Evolutionary conservation across 257 asterid species (phyloP).

Genomic region (Plantago major): DNA sequence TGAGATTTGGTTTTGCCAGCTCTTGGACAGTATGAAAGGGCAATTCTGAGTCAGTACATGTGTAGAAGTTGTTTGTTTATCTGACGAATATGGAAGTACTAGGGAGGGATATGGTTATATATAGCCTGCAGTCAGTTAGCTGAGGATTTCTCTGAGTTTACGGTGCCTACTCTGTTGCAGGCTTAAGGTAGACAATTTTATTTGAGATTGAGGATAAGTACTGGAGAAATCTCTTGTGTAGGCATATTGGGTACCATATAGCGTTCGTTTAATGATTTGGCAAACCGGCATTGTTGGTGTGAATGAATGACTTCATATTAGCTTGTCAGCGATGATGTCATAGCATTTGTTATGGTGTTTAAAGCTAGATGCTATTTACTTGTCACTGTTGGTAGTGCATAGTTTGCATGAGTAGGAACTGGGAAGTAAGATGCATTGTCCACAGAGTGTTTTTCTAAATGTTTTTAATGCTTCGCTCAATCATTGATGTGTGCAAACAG

Average conservation of each 20-base stretch:
- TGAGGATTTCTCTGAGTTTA: slow-evolving; percentile 13
- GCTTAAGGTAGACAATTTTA: background rate
- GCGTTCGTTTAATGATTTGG: too few relatives aligned
- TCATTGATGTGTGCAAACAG: slow-evolving; percentile 10
- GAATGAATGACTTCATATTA: too few relatives aligned
- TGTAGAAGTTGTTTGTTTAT: slow-evolving; percentile 4
- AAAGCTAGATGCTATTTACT: slow-evolving; percentile 5
- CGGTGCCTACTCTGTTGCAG: slow-evolving; percentile 1
- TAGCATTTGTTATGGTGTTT: slow-evolving; percentile 3
- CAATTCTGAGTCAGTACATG: slow-evolving; percentile 8
- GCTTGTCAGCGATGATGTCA: slow-evolving; percentile 8
- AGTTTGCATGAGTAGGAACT: slow-evolving; percentile 5
- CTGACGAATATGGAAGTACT: background rate
- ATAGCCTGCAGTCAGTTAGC: slow-evolving; percentile 5
- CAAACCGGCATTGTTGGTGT: too few relatives aligned
- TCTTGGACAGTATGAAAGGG: slow-evolving; percentile 22
- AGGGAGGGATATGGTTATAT: too few relatives aligned
- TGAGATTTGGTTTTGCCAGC: slow-evolving; percentile 16
- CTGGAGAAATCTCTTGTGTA: too few relatives aligned
- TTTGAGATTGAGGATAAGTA: background rate
- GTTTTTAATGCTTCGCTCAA: slow-evolving; percentile 1
- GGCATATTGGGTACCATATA: too few relatives aligned
- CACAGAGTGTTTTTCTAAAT: background rate
- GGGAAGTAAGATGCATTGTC: background rate
- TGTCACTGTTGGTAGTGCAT: slow-evolving; percentile 14